Base-by-base conservation (phyloP, 306 rosid species). In the Glycyrrhiza uralensis region DNA sequence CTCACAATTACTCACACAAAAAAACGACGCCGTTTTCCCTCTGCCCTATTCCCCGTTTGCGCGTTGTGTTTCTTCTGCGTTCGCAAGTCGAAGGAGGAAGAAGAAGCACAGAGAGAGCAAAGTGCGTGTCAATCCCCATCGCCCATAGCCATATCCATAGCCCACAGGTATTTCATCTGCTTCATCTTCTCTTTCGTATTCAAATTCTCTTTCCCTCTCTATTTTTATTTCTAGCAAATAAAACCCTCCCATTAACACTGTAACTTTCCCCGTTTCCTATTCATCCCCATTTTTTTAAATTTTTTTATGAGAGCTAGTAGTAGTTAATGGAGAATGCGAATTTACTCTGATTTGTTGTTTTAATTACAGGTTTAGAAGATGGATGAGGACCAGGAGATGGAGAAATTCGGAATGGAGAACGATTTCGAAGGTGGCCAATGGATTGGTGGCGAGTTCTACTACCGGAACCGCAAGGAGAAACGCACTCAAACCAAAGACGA, bases 371-470 rank as follows among this genome's bases (percentile, higher is more conserved):
- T 26, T 60, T 71, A 23, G 47, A 52, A 72, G 36, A 93, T 93
- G 98, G 98, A 93, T 2, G 96, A 88, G 55, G 81, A 88, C 56
- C 93, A 88, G 68, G 98, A 93, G 70, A 89, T 86, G 96, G 97
- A 90, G 81, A 81, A 70, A 39, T 93, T 93, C 39, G 95, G 92
- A 36, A 74, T 66, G 88, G 97, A 90, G 24, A 86, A 93, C n/a
- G 97, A 93, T 85, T 93, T 58, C 35, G 98, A 90, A 41, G 97
- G 68, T 39, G 88, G 79, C 1, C 79, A 84, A 51, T 93, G 93
- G 96, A 82, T 87, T 70, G 87, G 65, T 10, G 96, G 87, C 6
- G 98, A 94, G 75, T 89, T 69, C 60, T 89, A 85, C 80, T 89
- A 70, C 32, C 69, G 83, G 13, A 82, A 75, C 61, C 97, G 91